Evolutionary conservation across 805 yeast species (phyloP).

Genomic region (Candida oleophila): DNA sequence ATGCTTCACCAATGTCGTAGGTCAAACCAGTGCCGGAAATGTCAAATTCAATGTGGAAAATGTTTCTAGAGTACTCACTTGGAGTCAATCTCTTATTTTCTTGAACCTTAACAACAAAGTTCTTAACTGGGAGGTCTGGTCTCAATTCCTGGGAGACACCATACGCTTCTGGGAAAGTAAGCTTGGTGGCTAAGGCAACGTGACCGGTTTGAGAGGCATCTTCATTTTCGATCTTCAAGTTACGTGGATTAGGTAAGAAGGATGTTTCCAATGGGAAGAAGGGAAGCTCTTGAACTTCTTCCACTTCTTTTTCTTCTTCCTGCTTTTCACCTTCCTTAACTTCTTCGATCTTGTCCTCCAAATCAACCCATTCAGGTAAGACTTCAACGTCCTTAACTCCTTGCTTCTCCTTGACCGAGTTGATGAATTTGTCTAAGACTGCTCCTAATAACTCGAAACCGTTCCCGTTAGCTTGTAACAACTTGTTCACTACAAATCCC

Average conservation of each 20-base stretch:
- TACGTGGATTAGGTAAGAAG: slow-evolving; percentile 61
- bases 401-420: slow-evolving; percentile 50
- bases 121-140: slow-evolving; percentile 86
- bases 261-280: slow-evolving; percentile 63
- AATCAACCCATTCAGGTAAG: slow-evolving; percentile 30
- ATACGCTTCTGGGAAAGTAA: slow-evolving; percentile 82
- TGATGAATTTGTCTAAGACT: slow-evolving; percentile 64
- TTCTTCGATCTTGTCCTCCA: slow-evolving; percentile 35
- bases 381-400: slow-evolving; percentile 38
- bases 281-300: slow-evolving; percentile 34
- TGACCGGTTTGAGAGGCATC: slow-evolving; percentile 36
- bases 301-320: slow-evolving; percentile 26
- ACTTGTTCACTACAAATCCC: slow-evolving; percentile 69
- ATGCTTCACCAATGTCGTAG: slow-evolving; percentile 94
- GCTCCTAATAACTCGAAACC: slow-evolving; percentile 78
- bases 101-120: slow-evolving; percentile 84
- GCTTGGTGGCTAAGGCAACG: slow-evolving; percentile 60
- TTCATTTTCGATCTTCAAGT: slow-evolving; percentile 28
- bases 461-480: slow-evolving; percentile 77
- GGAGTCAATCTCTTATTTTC: slow-evolving; percentile 94
- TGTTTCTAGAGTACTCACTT: slow-evolving; percentile 82
- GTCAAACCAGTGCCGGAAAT: slow-evolving; percentile 85
- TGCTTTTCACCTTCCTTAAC: slow-evolving; percentile 18
- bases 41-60: slow-evolving; percentile 95
- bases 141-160: slow-evolving; percentile 58